These are phyloP conservation scores for Saprolegnia diclina DNA, from an alignment of 352 stramenopile species.

Conservation along the genomic window DNA sequence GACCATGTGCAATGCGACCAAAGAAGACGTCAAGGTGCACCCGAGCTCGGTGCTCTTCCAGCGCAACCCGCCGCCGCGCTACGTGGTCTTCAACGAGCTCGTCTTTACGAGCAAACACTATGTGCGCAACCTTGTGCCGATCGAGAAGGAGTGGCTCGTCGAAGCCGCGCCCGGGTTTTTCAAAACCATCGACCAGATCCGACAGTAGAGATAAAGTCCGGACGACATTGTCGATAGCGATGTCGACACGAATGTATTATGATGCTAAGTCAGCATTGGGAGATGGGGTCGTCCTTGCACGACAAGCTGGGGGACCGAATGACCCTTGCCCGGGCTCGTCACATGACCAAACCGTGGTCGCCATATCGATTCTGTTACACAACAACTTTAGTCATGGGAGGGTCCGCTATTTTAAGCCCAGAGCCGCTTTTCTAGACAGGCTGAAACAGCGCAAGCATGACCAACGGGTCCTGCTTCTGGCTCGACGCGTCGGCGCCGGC, in stretches of 20 bases:
- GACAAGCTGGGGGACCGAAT: too few relatives aligned
- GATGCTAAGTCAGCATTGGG: too few relatives aligned
- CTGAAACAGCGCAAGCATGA: neutral
- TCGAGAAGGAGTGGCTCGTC: constrained; percentile 86
- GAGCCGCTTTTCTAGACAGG: neutral
- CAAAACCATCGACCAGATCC: constrained; percentile 20
- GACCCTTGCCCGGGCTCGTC: too few relatives aligned
- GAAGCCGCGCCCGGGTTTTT: constrained; percentile 82
- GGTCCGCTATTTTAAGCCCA: neutral
- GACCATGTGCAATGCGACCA: constrained; percentile 69
- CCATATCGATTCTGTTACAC: too few relatives aligned
- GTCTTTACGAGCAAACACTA: constrained; percentile 90
- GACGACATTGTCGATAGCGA: too few relatives aligned
- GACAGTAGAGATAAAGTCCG: neutral
- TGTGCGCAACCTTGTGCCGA: constrained; percentile 79
- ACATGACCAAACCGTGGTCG: too few relatives aligned
- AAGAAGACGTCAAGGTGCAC: constrained; percentile 84
- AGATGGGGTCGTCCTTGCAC: too few relatives aligned
- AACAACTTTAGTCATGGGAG: too few relatives aligned
- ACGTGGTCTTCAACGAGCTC: constrained; percentile 85
- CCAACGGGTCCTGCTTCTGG: constrained; percentile 8
- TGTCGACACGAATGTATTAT: too few relatives aligned
- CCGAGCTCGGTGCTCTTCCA: constrained; percentile 85
- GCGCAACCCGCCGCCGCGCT: constrained; percentile 81
- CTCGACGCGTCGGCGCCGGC: neutral